Evolutionary conservation across 768 basidiomycete genomes (phyloP), one percentile per base, ranked within the genome.

Genomic region (Hypsizygus marmoreus): DNA sequence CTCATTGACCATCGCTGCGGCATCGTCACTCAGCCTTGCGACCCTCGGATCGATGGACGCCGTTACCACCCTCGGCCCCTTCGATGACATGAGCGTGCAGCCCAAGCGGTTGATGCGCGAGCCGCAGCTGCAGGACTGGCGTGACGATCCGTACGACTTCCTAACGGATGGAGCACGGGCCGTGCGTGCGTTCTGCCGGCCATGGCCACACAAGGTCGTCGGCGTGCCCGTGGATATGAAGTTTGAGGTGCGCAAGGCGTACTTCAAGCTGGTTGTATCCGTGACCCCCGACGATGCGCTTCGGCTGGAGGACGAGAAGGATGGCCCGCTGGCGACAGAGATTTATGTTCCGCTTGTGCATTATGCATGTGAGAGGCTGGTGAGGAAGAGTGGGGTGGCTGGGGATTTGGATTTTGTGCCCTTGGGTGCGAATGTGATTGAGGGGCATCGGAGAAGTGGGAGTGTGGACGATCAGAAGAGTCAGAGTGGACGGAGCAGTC

Each of bases 321-420:
- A 63, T 2, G 70, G 72, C 13, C 62, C 61, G 22, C 67, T 80
- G 1, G 76, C 84, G n/a, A 97, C 93, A 14, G 97, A 97, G 73
- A 84, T 98, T 16, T 99, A 79, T 62, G 63, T 98, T 1, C 97
- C 97, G 4, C 73, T 92, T 38, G 84, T 95, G 14, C 97, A 99
- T 62, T 99, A 84, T 61, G 90, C 86, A 3, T 73, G n/a, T 16
- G 51, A 54, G 31, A 24, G 51, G 29, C 16, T 58, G 14, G 40
- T 53, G 33, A 20, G 45, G 17, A 41, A 19, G 23, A 41, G 31
- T 14, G 24, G 20, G 17, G 32, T 28, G 29, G 12, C 12, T 10
- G 22, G 39, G 28, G 22, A 19, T 26, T 29, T n/a, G n/a, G n/a
- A n/a, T n/a, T n/a, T n/a, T n/a, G n/a, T n/a, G n/a, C n/a, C n/a